Conservation (phyloP, 768 basidiomycete species). For the Psilocybe cubensis region DNA sequence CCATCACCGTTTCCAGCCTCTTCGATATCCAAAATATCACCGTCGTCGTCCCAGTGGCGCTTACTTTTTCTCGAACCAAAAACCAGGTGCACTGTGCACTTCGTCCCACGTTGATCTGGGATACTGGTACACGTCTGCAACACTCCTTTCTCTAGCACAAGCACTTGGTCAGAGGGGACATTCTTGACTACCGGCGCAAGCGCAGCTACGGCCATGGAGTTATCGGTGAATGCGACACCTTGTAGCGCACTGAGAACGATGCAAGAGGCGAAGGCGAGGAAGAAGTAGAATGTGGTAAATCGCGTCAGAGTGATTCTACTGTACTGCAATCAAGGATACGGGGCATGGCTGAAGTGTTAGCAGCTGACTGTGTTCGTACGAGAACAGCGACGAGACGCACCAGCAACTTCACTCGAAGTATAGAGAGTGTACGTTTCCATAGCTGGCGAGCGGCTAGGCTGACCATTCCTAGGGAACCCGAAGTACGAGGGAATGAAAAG, state of each 20-base stretch:
- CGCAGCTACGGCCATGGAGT: constrained; percentile 33
- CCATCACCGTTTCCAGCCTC: neutral
- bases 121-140: constrained; percentile 43
- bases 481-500: neutral
- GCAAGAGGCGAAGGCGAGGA: constrained; percentile 46
- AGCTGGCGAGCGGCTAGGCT: constrained; percentile 12
- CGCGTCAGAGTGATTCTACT: constrained; percentile 52
- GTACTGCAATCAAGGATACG: constrained; percentile 35
- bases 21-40: neutral
- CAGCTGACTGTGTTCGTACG: neutral
- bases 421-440: constrained; percentile 25
- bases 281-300: constrained; percentile 51
- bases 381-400: constrained; percentile 22
- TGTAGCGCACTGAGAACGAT: constrained; percentile 45
- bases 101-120: constrained; percentile 31
- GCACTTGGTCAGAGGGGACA: constrained; percentile 25
- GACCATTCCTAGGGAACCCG: constrained; percentile 6
- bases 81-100: constrained; percentile 23
- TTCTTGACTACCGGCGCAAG: constrained; percentile 35
- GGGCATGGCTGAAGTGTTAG: neutral
- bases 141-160: constrained; percentile 24
- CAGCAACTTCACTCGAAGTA: constrained; percentile 28
- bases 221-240: constrained; percentile 38
- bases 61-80: constrained; percentile 4
- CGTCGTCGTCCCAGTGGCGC: constrained; percentile 9